Percentiles rank a stretch among this genome's conserved stretches.
phyloP scores from a whole-genome alignment of 441 rosid genomes.

The Corymbia calophylla region DNA sequence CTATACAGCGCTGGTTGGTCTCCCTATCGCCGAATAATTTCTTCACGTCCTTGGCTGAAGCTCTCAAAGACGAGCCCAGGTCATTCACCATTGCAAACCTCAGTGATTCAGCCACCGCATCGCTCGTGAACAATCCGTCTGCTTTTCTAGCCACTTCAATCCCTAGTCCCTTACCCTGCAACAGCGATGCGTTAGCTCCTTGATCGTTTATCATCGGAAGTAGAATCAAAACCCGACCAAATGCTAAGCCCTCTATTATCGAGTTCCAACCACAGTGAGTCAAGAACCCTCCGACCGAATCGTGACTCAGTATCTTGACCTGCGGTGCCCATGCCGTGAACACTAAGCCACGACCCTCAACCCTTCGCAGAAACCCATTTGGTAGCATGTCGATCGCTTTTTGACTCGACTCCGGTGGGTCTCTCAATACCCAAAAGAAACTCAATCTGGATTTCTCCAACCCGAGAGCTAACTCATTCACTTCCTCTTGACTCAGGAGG shows the following conservation, averaged over 20 bases:
- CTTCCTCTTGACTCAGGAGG: conserved; percentile 24
- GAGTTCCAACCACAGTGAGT: conserved; percentile 78
- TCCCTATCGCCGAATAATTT: conserved; percentile 20
- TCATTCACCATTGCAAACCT: conserved; percentile 29
- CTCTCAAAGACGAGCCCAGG: conserved; percentile 14
- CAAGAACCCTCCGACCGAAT: conserved; percentile 54
- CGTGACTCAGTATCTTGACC: conserved; percentile 47
- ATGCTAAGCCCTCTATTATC: conserved; percentile 28
- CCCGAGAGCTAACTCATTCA: conserved; percentile 43
- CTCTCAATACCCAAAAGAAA: conserved; percentile 53
- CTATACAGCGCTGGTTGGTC: conserved; percentile 2
- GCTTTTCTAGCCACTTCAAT: conserved; percentile 38
- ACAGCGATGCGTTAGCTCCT: conserved; percentile 50
- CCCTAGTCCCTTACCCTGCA: conserved; percentile 37
- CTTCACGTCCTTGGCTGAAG: conserved; percentile 8
- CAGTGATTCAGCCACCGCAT: conserved; percentile 34
- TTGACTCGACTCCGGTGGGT: conserved; percentile 15
- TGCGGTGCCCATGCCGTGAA: conserved; percentile 49
- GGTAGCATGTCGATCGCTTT: neutral
- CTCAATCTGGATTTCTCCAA: conserved; percentile 42
- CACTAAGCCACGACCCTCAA: conserved; percentile 10
- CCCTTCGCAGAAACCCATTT: neutral
- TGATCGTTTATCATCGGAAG: conserved; percentile 46
- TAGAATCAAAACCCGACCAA: conserved; percentile 26
- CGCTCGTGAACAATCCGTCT: conserved; percentile 44